Evolutionary conservation across 345 rosid species (phyloP), one percentile per base, ranked within the genome.

Genomic region (Lenwebbia sp.): DNA sequence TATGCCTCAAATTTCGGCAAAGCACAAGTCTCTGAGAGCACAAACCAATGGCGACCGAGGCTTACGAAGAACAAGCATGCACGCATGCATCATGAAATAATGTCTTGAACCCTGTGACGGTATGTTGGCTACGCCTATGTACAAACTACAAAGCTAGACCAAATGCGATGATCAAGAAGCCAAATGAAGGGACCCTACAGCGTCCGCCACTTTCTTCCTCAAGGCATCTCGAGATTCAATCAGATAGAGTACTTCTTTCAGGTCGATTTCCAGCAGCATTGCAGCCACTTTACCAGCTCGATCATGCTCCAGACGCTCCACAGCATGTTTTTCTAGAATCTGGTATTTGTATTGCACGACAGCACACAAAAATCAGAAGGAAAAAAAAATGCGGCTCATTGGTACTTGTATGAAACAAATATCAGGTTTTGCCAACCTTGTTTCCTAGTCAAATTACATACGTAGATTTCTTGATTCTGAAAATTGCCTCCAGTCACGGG

Each of bases 191-290:
- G 94, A 96, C 81, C 90, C 92, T 90, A 94, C 83, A 26, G 99
- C 99, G 82, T 95, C 95, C 0, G 90, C 90, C 51, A 95, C 95
- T 90, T 94, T 96, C 30, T 88, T 90, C 90, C 87, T 93, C 26
- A 95, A 90, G 54, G 95, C 96, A 86, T 92, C 96, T 1, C 93
- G 95, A 65, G 99, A 92, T 87, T 94, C 96, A 0, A 95, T 89
- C 62, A 96, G 95, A 90, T 91, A 94, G 7, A 94, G 87, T 25
- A 94, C 93, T 92, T 96, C 99, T 0, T 93, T 90, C 54, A 87
- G 94, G 57, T 95, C 96, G 94, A 96, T 95, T 91, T 95, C 98
- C 86, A 96, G 88, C 86, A 96, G 82, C 94, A 94, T 92, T 22
- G 97, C 99, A 0, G 98, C 94, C 30, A 96, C 96, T 91, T 95